Evolutionary conservation across 208 protist species (phyloP), one percentile per base, ranked within the genome.

Genomic region (Crithidia mellificae): DNA sequence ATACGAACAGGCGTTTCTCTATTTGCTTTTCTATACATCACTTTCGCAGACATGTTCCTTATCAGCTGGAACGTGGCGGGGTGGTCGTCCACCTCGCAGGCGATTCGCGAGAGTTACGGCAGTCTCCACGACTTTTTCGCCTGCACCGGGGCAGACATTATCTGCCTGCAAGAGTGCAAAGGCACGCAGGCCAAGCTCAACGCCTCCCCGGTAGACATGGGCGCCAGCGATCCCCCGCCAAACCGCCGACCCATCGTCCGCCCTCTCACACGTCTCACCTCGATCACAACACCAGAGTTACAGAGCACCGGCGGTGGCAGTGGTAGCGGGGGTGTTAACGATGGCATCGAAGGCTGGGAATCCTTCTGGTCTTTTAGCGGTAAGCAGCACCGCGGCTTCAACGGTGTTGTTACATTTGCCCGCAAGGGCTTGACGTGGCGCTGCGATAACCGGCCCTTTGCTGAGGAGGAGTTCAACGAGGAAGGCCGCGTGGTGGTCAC

Each of bases 61-160:
- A 84, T 96, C 29, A 93, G 88, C 68, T 96, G 91, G 88, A 96
- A 96, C 67, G 88, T 93, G 17, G 91, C 91, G 6, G 91, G 88
- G 9, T 96, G 91, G 88, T 86, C 87, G 0, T 84, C 91, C 17
- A 94, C 87, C 2, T 71, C 83, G 14, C 59, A 64, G 52, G 63
- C 78, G 9, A 90, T 94, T 25, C 84, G 86, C 4, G 83, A 88
- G 55, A 83, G 84, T 78, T 96, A 88, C 78, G 90, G 90, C 51
- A 88, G 64, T 52, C 62, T 96, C 17, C 63, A 72, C 25, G 52
- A 57, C 39, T 96, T 96, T 65, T 84, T 96, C 52, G 63, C 73
- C 4, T 74, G 66, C 24, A 92, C 87, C 0, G 51, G 65, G 1
- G 91, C 88, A 0, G 88, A 93, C 58, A 87, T 96, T 36, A 81